These are phyloP conservation scores for Yamadazyma taylorii DNA, from an alignment of 1,139 yeast species.

Conservation along the genomic window DNA sequence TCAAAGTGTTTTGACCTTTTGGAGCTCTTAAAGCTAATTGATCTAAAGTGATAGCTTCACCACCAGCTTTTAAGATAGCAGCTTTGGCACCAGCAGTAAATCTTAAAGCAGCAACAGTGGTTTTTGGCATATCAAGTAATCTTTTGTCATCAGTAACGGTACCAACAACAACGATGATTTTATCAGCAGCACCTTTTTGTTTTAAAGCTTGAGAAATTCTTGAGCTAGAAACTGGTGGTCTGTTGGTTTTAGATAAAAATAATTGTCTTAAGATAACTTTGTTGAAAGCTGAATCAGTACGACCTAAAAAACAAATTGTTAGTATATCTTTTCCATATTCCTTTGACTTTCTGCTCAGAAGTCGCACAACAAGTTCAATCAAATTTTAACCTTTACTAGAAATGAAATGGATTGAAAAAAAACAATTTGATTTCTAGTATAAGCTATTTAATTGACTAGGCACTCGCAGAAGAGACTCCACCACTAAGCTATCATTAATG, in stretches of 20 bases:
- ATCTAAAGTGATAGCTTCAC: slow-evolving; percentile 98
- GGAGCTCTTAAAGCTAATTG: slow-evolving; percentile 99
- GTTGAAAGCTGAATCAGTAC: slow-evolving; percentile 99
- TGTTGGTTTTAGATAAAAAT: slow-evolving; percentile 97
- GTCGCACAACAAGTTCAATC: slow-evolving; percentile 45
- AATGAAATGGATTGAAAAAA: not conserved
- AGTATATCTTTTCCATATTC: slow-evolving; percentile 43
- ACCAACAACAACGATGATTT: slow-evolving; percentile 98
- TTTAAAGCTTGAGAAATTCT: slow-evolving; percentile 83
- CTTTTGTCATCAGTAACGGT: slow-evolving; percentile 98
- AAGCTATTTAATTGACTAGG: slow-evolving; percentile 3
- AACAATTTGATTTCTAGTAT: slow-evolving; percentile 1
- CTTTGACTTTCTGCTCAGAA: slow-evolving; percentile 52
- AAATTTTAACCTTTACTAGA: slow-evolving; percentile 12
- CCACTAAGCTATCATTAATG: too few species aligned
- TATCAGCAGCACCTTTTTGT: slow-evolving; percentile 83
- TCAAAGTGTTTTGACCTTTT: slow-evolving; percentile 97
- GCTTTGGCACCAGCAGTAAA: slow-evolving; percentile 99
- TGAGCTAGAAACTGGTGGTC: slow-evolving; percentile 98
- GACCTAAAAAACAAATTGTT: slow-evolving; percentile 59
- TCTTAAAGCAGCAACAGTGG: slow-evolving; percentile 98
- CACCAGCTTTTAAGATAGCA: slow-evolving; percentile 96
- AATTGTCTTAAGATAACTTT: slow-evolving; percentile 91
- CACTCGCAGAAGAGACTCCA: slow-evolving; percentile 64
- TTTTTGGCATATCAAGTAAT: slow-evolving; percentile 90